phyloP scores from a whole-genome alignment of 2,329 filamentous ascomycete genomes.

The Dactylellina cionopaga region DNA sequence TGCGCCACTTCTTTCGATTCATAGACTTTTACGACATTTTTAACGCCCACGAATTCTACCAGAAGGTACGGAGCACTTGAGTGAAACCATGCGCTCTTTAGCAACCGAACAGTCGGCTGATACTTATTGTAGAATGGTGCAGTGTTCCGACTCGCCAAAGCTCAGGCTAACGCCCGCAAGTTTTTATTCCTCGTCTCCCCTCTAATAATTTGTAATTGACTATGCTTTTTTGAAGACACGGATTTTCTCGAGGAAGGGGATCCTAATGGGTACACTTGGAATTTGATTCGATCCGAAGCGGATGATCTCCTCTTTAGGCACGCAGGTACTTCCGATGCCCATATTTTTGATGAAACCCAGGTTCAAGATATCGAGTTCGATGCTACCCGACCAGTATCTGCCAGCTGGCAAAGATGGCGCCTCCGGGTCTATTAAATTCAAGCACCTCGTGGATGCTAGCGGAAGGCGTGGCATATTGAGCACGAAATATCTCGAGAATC shows the following conservation, averaged over 20 bases:
- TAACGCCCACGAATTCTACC: conserved; percentile 61
- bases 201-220: not conserved
- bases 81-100: no score
- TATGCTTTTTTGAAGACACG: conserved; percentile 62
- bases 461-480: conserved; percentile 63
- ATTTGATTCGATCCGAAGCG: conserved; percentile 64
- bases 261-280: conserved; percentile 62
- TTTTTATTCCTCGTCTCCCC: conserved; percentile 6
- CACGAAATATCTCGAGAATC: conserved; percentile 66
- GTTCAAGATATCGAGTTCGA: conserved; percentile 60
- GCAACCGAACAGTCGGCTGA: no score
- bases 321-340: conserved; percentile 61
- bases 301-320: conserved; percentile 64
- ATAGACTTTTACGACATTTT: conserved; percentile 63
- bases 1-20: conserved; percentile 63
- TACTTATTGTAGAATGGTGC: conserved; percentile 59
- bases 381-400: conserved; percentile 60
- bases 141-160: conserved; percentile 61
- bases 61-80: no score
- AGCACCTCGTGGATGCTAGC: conserved; percentile 66
- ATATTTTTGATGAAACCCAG: conserved; percentile 62
- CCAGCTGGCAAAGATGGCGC: conserved; percentile 60
- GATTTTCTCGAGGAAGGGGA: conserved; percentile 62
- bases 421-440: conserved; percentile 62
- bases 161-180: conserved; percentile 59